Evolutionary conservation across 257 asterid genomes (phyloP).

Genomic region (Nicotiana knightiana): DNA sequence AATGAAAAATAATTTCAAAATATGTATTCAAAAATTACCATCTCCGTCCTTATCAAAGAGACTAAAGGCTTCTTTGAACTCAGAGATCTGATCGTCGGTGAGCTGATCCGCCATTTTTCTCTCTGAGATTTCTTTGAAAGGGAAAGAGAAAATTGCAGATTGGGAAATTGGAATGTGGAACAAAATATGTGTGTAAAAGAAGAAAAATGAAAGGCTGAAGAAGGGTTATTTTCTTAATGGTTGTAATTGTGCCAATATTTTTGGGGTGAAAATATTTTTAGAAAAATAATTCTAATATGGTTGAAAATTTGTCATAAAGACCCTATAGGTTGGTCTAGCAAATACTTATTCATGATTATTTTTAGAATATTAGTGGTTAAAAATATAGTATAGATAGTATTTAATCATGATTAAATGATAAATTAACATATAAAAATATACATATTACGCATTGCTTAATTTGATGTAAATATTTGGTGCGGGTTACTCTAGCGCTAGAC

Average conservation of each 20-base stretch:
- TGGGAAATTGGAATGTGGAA: not conserved
- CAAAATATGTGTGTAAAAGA: not conserved
- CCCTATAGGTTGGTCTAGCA: no score
- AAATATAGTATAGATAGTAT: no score
- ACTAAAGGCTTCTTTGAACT: constrained; percentile 7
- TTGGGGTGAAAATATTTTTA: not conserved
- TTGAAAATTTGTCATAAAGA: no score
- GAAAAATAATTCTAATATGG: not conserved
- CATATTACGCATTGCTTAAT: no score
- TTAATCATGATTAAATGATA: no score
- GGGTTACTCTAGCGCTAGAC: no score
- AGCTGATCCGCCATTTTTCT: constrained; percentile 8
- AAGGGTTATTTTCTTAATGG: not conserved
- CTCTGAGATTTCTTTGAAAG: not conserved
- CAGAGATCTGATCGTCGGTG: constrained; percentile 10
- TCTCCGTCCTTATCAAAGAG: constrained; percentile 7
- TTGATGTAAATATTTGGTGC: no score
- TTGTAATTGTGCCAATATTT: not conserved
- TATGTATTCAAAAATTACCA: not conserved
- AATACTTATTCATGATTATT: no score
- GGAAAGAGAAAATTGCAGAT: not conserved
- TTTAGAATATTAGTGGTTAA: no score
- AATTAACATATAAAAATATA: no score
- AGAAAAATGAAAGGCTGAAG: not conserved
- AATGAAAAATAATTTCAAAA: not conserved